Percentiles rank a stretch among this genome's conserved stretches.
Evolutionary conservation across 768 basidiomycete species (phyloP).

Genomic region (Tylopilus rubrobrunneus): DNA sequence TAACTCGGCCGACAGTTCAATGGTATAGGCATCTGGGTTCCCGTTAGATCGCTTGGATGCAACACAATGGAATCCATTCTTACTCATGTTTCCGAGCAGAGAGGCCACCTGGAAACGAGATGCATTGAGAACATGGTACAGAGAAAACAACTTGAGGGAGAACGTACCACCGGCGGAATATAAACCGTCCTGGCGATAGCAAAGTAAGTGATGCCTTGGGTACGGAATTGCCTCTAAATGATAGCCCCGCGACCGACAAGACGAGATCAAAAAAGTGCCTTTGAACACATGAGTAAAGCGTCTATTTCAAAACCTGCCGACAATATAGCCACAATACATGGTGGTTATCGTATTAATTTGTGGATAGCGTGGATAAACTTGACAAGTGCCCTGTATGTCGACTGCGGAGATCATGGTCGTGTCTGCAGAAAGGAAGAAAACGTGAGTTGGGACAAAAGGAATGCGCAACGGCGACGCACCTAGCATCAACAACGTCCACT

Average conservation of each 20-base stretch:
- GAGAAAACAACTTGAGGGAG: neutral
- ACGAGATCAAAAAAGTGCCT: conserved; percentile 18
- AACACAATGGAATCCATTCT: too few species aligned
- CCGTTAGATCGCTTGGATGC: too few species aligned
- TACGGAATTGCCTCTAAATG: conserved; percentile 9
- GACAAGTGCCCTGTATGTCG: neutral
- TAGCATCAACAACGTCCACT: too few species aligned
- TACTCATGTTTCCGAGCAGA: neutral
- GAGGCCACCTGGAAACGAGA: too few species aligned
- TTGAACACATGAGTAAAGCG: neutral
- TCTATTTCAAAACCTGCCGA: neutral
- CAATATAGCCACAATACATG: conserved; percentile 12
- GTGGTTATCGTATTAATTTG: neutral
- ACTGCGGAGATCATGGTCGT: neutral
- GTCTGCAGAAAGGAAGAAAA: too few species aligned
- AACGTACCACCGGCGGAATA: conserved; percentile 6
- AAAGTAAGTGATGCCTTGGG: conserved; percentile 19
- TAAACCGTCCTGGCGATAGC: conserved; percentile 7
- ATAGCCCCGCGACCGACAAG: conserved; percentile 14
- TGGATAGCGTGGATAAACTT: neutral
- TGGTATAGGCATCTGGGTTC: too few species aligned
- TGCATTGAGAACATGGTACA: neutral
- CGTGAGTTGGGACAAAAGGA: too few species aligned
- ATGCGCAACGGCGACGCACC: too few species aligned
- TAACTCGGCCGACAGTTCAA: too few species aligned